A percentile compares a stretch with the other conserved stretches of the same genome.
Evolutionary conservation across 2,329 filamentous ascomycete species (phyloP).

Genomic region (Stagonosporopsis vannaccii): DNA sequence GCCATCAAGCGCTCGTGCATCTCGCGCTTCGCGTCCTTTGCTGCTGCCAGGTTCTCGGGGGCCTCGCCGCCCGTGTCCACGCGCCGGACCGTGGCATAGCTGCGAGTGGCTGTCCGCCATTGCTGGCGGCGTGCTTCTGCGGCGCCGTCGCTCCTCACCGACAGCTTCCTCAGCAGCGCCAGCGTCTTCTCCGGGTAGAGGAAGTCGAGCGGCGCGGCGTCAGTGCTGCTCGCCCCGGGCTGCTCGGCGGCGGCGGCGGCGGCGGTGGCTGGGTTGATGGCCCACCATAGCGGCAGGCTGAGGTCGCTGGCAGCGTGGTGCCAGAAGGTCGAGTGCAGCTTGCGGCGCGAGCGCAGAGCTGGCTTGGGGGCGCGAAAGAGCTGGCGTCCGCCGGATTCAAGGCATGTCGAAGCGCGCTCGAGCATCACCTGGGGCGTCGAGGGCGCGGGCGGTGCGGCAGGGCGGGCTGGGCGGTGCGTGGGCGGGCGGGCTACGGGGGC

Average conservation of each 20-base stretch:
- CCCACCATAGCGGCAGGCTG: constrained; percentile 47
- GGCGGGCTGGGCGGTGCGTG: neutral
- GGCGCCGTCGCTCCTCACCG: constrained; percentile 19
- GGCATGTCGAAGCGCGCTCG: constrained; percentile 65
- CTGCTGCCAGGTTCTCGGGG: constrained; percentile 13
- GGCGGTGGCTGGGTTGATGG: constrained; percentile 18
- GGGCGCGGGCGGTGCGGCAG: too few relatives aligned
- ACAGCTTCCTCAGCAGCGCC: constrained; percentile 45
- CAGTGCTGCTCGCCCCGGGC: constrained; percentile 3
- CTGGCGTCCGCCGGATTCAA: constrained; percentile 63
- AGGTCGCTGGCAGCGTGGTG: constrained; percentile 61
- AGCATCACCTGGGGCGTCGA: constrained; percentile 55
- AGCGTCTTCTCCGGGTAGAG: constrained; percentile 57
- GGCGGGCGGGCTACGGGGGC: too few relatives aligned
- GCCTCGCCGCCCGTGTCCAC: constrained; percentile 2
- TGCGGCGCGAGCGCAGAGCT: constrained; percentile 54
- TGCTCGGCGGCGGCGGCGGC: too few relatives aligned
- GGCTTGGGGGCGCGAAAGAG: constrained; percentile 54
- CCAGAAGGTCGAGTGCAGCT: constrained; percentile 64
- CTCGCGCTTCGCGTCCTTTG: constrained; percentile 27
- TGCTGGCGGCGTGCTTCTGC: neutral
- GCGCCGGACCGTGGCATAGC: constrained; percentile 3
- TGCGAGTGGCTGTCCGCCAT: neutral
- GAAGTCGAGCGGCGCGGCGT: constrained; percentile 53
- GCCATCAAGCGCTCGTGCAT: constrained; percentile 25